phyloP scores from a whole-genome alignment of 305 asterid species.

The Solanum hybrid region DNA sequence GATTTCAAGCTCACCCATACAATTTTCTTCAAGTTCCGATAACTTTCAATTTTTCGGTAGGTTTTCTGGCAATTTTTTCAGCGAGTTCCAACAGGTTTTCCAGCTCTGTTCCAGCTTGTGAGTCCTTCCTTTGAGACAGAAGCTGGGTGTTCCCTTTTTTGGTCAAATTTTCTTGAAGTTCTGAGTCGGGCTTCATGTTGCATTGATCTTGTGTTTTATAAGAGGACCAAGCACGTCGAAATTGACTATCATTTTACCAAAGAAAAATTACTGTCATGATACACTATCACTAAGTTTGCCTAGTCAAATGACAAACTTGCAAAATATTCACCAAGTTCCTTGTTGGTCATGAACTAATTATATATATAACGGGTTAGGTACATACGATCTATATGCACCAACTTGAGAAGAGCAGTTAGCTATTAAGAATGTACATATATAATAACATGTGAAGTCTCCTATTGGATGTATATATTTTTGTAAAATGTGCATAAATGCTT shows the following conservation, averaged over 20 bases:
- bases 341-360: not conserved
- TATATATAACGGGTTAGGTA: not conserved
- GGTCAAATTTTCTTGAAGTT: not conserved
- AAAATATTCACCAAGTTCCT: not conserved
- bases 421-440: not conserved
- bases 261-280: not conserved
- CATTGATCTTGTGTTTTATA: not conserved
- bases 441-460: not conserved
- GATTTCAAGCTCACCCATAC: not conserved
- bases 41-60: not conserved
- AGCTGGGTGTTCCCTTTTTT: not conserved
- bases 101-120: not conserved
- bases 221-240: not conserved
- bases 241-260: not conserved
- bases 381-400: not conserved
- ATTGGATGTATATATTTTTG: not conserved
- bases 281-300: not conserved
- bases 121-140: not conserved
- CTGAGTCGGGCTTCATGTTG: not conserved
- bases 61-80: not conserved
- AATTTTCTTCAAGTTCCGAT: not conserved
- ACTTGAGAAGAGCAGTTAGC: not conserved
- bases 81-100: not conserved
- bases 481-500: conserved; percentile 3
- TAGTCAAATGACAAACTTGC: not conserved